phyloP scores from a whole-genome alignment of 1,284 basidiomycete genomes.

The Volvariella surrecta region DNA sequence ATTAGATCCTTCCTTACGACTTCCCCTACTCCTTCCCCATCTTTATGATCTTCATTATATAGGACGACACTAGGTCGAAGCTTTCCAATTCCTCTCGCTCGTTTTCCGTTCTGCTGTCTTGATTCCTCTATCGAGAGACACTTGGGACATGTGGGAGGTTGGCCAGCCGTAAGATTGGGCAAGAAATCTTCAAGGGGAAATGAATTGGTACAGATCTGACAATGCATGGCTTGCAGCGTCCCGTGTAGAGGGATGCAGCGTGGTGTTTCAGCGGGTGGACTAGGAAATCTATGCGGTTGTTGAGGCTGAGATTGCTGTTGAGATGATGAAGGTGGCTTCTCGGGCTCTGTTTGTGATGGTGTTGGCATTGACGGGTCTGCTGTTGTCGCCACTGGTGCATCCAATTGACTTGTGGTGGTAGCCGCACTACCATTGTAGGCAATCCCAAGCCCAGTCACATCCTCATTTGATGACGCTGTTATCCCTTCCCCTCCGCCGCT shows the following conservation, averaged over 20 bases:
- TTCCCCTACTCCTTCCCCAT: slow-evolving; percentile 82
- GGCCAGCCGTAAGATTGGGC: slow-evolving; percentile 46
- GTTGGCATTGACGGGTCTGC: too few relatives aligned
- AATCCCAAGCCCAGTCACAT: too few relatives aligned
- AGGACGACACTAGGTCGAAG: slow-evolving; percentile 85
- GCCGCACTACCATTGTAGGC: too few relatives aligned
- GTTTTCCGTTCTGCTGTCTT: slow-evolving; percentile 70
- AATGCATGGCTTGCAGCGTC: slow-evolving; percentile 73
- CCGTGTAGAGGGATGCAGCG: slow-evolving; percentile 90
- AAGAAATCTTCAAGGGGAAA: slow-evolving; percentile 58
- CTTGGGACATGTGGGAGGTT: slow-evolving; percentile 71
- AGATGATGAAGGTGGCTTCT: too few relatives aligned
- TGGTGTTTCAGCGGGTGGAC: slow-evolving; percentile 44
- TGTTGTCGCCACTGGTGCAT: too few relatives aligned
- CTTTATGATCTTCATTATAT: slow-evolving; percentile 85
- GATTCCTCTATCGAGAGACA: slow-evolving; percentile 67
- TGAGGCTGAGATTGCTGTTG: not conserved
- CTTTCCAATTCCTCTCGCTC: slow-evolving; percentile 73
- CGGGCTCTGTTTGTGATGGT: too few relatives aligned
- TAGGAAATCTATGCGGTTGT: slow-evolving; percentile 25
- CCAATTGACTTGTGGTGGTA: too few relatives aligned
- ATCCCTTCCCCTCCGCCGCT: too few relatives aligned
- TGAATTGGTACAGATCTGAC: slow-evolving; percentile 71
- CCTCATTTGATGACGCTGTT: too few relatives aligned
- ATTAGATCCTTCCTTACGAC: slow-evolving; percentile 71